Base-by-base conservation (phyloP, 1,284 basidiomycete genomes). In the Puccinia hordei region DNA sequence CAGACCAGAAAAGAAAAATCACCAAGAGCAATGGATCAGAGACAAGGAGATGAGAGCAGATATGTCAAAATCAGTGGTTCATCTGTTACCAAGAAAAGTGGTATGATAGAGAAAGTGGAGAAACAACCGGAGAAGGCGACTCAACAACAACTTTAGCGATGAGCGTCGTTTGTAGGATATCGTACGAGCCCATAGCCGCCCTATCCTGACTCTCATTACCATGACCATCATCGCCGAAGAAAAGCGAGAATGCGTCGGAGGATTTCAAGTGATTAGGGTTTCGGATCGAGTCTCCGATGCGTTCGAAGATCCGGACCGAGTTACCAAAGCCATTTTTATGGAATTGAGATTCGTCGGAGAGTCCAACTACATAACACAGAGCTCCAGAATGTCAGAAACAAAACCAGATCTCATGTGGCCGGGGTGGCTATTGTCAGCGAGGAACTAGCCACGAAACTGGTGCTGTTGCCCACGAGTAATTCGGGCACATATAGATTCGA, bases 401-500 rank as follows among this genome's bases (percentile, higher is more conserved):
- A 49, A 12, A 9, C 17, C 44, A 55, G 5, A 53, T 30, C 4
- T 35, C n/a, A 27, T 49, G n/a, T 12, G 27, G 1, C n/a, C 19
- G 24, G 33, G 17, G 5, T 53, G 15, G 15, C 5, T 5, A 2
- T 2, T 12, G 19, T 17, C n/a, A 55, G 24, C 8, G 15, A n/a
- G 27, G 19, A 13, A 69, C 46, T 3, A 49, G 49, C 15, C 24
- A 24, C 44, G 27, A 10, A 73, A 51, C 73, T 41, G 55, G 73
- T 24, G 73, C 57, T 13, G 35, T 35, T 66, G 12, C 73, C 73
- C 5, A 74, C 41, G 0, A 41, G 35, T 44, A 74, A 24, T 24
- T 74, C 73, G 57, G 73, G 73, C 22, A 74, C 51, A 30, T 74
- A 74, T 15, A 61, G 12, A n/a, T 61, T 57, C 33, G 73, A 27